Evolutionary conservation across 768 basidiomycete genomes (phyloP), one percentile per base, ranked within the genome.

Genomic region (Termitomyces sp.): DNA sequence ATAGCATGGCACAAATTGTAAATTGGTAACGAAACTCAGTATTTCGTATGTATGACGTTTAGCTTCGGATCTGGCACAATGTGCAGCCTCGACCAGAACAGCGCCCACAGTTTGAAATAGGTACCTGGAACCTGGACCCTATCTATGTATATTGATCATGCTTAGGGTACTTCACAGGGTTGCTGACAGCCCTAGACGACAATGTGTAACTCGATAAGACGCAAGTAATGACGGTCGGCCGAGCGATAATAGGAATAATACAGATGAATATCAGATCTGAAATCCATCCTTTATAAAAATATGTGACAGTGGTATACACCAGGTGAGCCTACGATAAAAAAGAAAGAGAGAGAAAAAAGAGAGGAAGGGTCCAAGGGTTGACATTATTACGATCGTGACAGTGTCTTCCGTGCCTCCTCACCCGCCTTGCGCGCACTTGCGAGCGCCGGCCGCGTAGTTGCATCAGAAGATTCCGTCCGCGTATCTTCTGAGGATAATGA

Each of bases 341-440:
- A n/a, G n/a, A n/a, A n/a, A 45, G 9, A 29, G 21, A 29, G 21
- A 23, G 23, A 35, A 23, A 32, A 32, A 31, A 8, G 31, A 19
- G 23, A 40, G 38, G 41, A 41, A 23, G 9, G 34, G 12, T 40
- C 16, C 3, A 42, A 32, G 3, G 12, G 25, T 27, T 25, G 19
- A 21, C 19, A 17, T 25, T 19, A 51, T 69, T 62, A 74, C 53
- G 72, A 63, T 34, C 77, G 66, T 34, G 67, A 69, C 41, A 81
- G 59, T 54, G 75, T 76, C 68, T 79, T 82, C 58, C 78, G 70
- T 37, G 77, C 78, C 53, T 83, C 83, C 64, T 83, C 82, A 35
- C 71, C 73, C 9, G 80, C 82, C 63, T 73, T 80, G 40, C 77
- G 72, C 48, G 75, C 76, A 61, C 74, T 81, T 32, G 73, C 70